Evolutionary conservation across 352 stramenopile genomes (phyloP), one percentile per base, ranked within the genome.

Genomic region (Globisporangium nagaii): DNA sequence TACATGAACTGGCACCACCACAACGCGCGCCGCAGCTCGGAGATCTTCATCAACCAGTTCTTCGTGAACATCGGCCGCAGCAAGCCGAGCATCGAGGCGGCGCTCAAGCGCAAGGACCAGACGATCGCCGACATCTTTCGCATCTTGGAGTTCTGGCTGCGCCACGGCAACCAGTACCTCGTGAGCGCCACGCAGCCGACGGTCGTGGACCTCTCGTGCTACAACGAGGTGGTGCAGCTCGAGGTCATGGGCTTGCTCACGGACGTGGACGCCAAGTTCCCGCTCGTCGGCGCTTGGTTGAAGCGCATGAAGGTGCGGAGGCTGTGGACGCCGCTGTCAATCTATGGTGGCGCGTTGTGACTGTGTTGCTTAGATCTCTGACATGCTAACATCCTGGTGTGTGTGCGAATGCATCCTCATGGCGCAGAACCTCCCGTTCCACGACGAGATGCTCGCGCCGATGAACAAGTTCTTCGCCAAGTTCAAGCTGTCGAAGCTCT

Each of bases 1-100:
- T 89, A 89, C 66, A 84, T 70, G 60, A 75, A 89, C 65, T 90
- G 79, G 79, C 79, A 90, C 57, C 79, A 90, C 69, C 71, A 77
- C 36, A 87, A 88, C 58, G 70, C 77, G 48, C 79, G 79, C 34
- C 62, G 62, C 27, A 79, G 71, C 54, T 83, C 72, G 2, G 57
- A 87, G 57, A 75, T 89, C 47, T 86, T 86, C 59, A 67, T 85
- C 22, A 74, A 84, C 60, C 67, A 80, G 62, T 50, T 89, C 28
- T 72, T 84, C 62, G 58, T 66, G 15, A 89, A 86, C 56, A 50
- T 84, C 11, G 75, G 79, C 11, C 66, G 66, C 19, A 63, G 65
- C 31, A 80, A 68, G 27, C 72, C 68, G 2, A 60, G 51, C 30
- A 71, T 83, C 45, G 72, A 86, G 36, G 68, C 68, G 11, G 56